Conservation (phyloP, 805 yeast species). For the Yarrowia sp. region DNA sequence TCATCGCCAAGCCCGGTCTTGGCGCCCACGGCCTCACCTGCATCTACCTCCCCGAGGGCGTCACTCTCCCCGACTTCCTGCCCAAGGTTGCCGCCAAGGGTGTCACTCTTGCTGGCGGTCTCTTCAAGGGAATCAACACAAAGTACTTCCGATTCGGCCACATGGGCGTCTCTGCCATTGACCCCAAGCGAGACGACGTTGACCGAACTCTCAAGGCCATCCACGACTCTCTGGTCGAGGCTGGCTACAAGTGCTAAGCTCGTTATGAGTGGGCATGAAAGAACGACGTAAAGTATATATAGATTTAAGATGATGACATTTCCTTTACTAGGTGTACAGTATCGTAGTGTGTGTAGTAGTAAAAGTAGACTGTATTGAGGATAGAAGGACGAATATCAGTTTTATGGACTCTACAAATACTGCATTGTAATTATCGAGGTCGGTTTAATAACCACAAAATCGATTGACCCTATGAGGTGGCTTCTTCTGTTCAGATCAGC, state of each 20-base stretch:
- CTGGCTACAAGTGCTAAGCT: conserved; percentile 18
- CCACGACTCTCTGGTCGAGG: conserved; percentile 39
- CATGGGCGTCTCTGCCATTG: conserved; percentile 81
- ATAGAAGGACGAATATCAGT: too few relatives aligned
- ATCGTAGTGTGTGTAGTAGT: background rate
- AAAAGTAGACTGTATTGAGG: too few relatives aligned
- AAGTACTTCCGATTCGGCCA: conserved; percentile 93
- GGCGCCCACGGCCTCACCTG: conserved; percentile 91
- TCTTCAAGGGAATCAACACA: conserved; percentile 73
- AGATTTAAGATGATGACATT: background rate
- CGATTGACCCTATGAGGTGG: too few relatives aligned
- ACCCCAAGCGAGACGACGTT: conserved; percentile 54
- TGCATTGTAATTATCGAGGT: too few relatives aligned
- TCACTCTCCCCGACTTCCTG: conserved; percentile 66
- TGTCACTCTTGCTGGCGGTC: conserved; percentile 83
- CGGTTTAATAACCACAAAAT: too few relatives aligned
- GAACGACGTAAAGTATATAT: conserved; percentile 7
- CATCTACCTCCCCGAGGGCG: conserved; percentile 72
- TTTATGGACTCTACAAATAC: too few relatives aligned
- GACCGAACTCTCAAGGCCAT: conserved; percentile 50
- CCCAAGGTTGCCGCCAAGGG: conserved; percentile 58
- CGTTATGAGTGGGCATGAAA: background rate
- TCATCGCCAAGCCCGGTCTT: conserved; percentile 59
- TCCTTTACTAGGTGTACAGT: background rate
- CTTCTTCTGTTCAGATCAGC: too few relatives aligned